A percentile compares a stretch with the other conserved stretches of the same genome.
Conservation (phyloP, 257 asterid species). For the Galeopsis tetrahit region DNA sequence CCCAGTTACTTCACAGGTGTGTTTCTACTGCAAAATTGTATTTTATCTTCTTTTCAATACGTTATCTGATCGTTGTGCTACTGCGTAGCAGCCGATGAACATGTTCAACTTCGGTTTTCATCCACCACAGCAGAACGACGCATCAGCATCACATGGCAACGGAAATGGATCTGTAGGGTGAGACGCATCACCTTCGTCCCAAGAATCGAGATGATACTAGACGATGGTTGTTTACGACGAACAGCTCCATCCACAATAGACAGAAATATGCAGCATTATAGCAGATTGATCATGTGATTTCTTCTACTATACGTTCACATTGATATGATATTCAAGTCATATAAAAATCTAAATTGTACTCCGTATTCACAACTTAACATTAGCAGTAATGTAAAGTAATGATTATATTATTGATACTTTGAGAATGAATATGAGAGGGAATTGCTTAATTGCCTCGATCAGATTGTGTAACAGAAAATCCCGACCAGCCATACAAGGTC, state of each 20-base stretch:
- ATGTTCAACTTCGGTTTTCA: slow-evolving; percentile 56
- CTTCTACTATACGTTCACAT: background rate
- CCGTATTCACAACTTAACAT: background rate
- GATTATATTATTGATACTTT: too few relatives aligned
- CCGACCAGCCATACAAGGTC: too few relatives aligned
- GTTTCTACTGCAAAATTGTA: background rate
- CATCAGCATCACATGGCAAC: slow-evolving; percentile 39
- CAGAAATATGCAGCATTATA: background rate
- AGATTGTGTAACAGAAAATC: background rate
- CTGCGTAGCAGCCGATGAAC: slow-evolving; percentile 54
- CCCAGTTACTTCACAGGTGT: slow-evolving; percentile 66
- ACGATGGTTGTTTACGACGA: background rate
- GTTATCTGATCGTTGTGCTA: background rate
- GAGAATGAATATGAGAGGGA: too few relatives aligned
- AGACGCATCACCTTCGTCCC: background rate
- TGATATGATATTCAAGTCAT: background rate
- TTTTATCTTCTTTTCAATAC: background rate
- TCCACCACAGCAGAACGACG: slow-evolving; percentile 48
- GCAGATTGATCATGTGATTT: slow-evolving; percentile 5
- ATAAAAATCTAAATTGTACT: background rate
- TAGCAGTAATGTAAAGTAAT: too few relatives aligned
- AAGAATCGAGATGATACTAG: background rate
- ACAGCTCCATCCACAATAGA: background rate
- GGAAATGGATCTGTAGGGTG: slow-evolving; percentile 47
- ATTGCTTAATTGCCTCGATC: too few relatives aligned